Evolutionary conservation across 768 basidiomycete genomes (phyloP), one percentile per base, ranked within the genome.

Genomic region (Suillus variegatus): DNA sequence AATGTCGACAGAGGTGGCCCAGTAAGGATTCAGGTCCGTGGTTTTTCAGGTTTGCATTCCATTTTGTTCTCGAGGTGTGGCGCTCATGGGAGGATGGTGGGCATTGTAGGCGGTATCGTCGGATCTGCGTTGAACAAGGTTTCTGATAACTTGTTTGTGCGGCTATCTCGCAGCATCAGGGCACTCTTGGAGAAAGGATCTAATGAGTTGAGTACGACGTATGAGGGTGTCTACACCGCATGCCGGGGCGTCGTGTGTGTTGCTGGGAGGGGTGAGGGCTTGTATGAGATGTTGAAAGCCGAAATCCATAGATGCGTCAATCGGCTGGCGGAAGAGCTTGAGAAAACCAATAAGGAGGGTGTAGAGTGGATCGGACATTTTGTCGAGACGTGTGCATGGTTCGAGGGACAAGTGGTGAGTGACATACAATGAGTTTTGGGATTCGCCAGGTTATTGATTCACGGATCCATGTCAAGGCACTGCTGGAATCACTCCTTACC

Each of bases 401-500:
- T 89, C 52, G 86, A 90, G 68, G 74, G 75, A 41, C 82, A 85
- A 72, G 81, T 92, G 68, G 90, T 91, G 73, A 75, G 86, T 82
- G 57, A 9, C 46, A 3, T 6, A 51, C 62, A 8, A 8, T 20
- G 10, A n/a, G 12, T 66, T 49, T 22, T n/a, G 5, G n/a, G 18
- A 38, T 54, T 20, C 61, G 41, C 14, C 25, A 10, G 41, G 41
- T 58, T 18, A 61, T 51, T 65, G 64, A 64, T 62, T 18, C 38
- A 61, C 49, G 54, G 6, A 14, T 66, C 47, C 20, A 12, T 49
- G 51, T 67, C 28, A 67, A 92, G 90, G 74, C 77, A 5, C 76
- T 92, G 22, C 71, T 93, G 3, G 77, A 84, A 66, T 88, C 88
- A 0, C 75, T 93, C 32, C 76, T 93, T 61, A 85, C 91, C 3